Percentiles rank a stretch among this genome's conserved stretches.
Conservation (phyloP, 2,329 filamentous ascomycete genomes). For the Hymenoscyphus fructigenus region DNA sequence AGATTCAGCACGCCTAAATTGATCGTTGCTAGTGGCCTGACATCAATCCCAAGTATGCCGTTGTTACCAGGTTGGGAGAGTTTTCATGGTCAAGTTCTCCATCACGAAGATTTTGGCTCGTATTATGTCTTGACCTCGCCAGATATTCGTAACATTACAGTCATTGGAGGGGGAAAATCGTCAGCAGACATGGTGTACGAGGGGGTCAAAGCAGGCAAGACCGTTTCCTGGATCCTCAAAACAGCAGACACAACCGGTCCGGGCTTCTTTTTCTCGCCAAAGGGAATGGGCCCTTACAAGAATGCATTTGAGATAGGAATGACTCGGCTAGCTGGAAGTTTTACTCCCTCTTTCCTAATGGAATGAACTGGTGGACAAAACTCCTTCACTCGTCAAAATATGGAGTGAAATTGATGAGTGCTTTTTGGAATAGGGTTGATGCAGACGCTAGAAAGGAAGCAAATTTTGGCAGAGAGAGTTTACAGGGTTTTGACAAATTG, state of each 20-base stretch:
- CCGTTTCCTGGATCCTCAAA: slow-evolving; percentile 39
- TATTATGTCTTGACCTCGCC: slow-evolving; percentile 29
- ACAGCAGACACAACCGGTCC: slow-evolving; percentile 35
- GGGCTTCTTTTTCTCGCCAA: slow-evolving; percentile 32
- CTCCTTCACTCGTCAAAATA: slow-evolving; percentile 19
- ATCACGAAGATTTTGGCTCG: slow-evolving; percentile 38
- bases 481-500: slow-evolving; percentile 31
- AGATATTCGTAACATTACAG: slow-evolving; percentile 30
- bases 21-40: slow-evolving; percentile 20
- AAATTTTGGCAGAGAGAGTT: slow-evolving; percentile 27
- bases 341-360: slow-evolving; percentile 20
- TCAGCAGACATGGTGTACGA: slow-evolving; percentile 42
- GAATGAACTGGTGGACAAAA: slow-evolving; percentile 18
- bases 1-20: slow-evolving; percentile 9
- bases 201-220: slow-evolving; percentile 36
- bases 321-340: slow-evolving; percentile 15
- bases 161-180: slow-evolving; percentile 41
- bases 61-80: slow-evolving; percentile 30
- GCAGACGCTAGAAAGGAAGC: slow-evolving; percentile 28
- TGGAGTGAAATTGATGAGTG: slow-evolving; percentile 25
- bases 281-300: slow-evolving; percentile 31
- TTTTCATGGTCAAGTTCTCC: slow-evolving; percentile 36
- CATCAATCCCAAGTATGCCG: slow-evolving; percentile 33
- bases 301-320: slow-evolving; percentile 29
- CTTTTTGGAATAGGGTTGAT: slow-evolving; percentile 26